Percentiles rank a stretch among this genome's conserved stretches.
These are phyloP conservation scores for Sordariomycetes sp. DNA, from an alignment of 2,329 filamentous ascomycete species.

Conservation along the genomic window DNA sequence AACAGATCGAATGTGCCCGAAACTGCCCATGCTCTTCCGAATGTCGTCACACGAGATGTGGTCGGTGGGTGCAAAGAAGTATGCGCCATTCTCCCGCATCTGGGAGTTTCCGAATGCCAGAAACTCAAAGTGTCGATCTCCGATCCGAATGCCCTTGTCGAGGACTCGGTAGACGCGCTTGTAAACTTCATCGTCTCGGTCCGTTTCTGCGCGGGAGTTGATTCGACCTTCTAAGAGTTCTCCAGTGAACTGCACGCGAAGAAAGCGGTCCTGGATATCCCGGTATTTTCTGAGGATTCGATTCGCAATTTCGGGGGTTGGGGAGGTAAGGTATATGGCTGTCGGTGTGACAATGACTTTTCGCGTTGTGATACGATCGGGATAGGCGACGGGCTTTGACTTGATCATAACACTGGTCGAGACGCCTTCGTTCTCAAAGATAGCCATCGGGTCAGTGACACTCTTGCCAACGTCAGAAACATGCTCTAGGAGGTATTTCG, in stretches of 20 bases:
- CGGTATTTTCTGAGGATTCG: constrained; percentile 69
- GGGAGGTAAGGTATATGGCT: constrained; percentile 66
- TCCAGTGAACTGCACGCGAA: constrained; percentile 83
- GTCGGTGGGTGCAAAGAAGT: constrained; percentile 73
- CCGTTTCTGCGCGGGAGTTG: constrained; percentile 37
- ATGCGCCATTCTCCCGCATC: constrained; percentile 81
- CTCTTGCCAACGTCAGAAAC: constrained; percentile 52
- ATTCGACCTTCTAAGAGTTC: constrained; percentile 58
- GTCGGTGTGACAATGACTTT: constrained; percentile 78
- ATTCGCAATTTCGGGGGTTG: constrained; percentile 78
- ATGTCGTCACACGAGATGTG: constrained; percentile 64
- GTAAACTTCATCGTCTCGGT: constrained; percentile 59
- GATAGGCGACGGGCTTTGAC: constrained; percentile 44
- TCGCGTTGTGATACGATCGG: constrained; percentile 64
- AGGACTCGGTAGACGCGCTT: constrained; percentile 62
- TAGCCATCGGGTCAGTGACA: constrained; percentile 58
- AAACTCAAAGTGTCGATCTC: constrained; percentile 75
- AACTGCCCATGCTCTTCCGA: constrained; percentile 76
- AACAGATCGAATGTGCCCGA: constrained; percentile 69
- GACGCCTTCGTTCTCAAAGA: constrained; percentile 44
- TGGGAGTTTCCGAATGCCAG: constrained; percentile 94
- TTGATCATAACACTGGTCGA: constrained; percentile 32
- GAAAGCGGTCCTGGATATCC: constrained; percentile 62
- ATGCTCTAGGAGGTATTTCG: constrained; percentile 62
- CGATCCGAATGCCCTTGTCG: constrained; percentile 70